Conservation (phyloP, 2,329 filamentous ascomycete species). For the Parascedosporium putredinis region DNA sequence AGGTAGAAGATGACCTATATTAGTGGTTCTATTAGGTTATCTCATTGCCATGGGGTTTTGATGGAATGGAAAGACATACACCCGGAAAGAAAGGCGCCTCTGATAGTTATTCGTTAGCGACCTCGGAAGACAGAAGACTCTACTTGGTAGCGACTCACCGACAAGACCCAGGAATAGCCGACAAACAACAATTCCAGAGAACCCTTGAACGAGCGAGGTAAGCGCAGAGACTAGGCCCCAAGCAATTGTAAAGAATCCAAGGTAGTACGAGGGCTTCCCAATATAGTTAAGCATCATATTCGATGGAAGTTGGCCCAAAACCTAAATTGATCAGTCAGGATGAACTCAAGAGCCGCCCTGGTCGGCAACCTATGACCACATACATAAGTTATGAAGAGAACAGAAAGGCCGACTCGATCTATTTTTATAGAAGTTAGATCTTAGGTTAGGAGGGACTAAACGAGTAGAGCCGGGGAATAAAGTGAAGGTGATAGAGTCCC, state of each 20-base stretch:
- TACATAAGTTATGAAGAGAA: conserved; percentile 9
- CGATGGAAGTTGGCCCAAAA: conserved; percentile 16
- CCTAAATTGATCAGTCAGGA: conserved; percentile 10
- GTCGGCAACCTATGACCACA: background rate
- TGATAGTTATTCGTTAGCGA: background rate
- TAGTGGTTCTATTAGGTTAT: too few relatives aligned
- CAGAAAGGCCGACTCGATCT: conserved; percentile 11
- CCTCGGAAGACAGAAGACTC: background rate
- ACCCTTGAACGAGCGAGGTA: conserved; percentile 23
- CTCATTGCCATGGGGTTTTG: too few relatives aligned
- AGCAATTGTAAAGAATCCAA: conserved; percentile 25
- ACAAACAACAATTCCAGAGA: conserved; percentile 22
- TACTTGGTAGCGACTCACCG: conserved; percentile 13
- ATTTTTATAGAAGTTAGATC: background rate
- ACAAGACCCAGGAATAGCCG: conserved; percentile 28
- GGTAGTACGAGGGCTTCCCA: conserved; percentile 21
- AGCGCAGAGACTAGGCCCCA: conserved; percentile 12
- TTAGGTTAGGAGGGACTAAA: conserved; percentile 4
- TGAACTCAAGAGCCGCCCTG: background rate
- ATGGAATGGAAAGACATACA: conserved; percentile 30
- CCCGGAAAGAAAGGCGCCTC: conserved; percentile 39
- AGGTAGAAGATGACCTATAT: conserved; percentile 3
- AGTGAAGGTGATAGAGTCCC: too few relatives aligned
- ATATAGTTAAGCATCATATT: conserved; percentile 18
- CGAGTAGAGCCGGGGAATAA: too few relatives aligned